Evolutionary conservation across 257 asterid genomes (phyloP), one percentile per base, ranked within the genome.

Genomic region (Anisodus acutangulus): DNA sequence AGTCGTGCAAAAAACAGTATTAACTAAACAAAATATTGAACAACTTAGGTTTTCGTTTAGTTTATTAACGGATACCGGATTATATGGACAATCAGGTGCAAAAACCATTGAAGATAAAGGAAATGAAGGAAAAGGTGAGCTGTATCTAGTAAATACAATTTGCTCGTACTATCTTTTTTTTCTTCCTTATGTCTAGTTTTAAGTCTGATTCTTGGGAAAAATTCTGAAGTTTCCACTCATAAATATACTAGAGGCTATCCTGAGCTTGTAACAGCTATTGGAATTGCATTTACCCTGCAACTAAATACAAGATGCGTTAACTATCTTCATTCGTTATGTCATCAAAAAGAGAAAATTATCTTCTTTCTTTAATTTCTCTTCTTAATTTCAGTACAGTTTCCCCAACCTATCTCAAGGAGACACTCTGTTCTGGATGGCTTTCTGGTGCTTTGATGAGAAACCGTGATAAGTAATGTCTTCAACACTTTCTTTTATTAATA

Each of bases 381-480:
- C 84, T 85, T 83, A 88, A 86, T 85, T 90, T 84, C 97, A 91
- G 98, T 82, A 91, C 98, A 78, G 98, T 95, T 90, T 95, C 98
- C 85, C 96, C 98, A 15, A 95, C 98, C 62, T 95, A 95, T 87
- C 94, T 91, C 86, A 89, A 91, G 88, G 98, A 95, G 89, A 95
- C 98, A 85, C 98, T 95, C 80, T 90, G 93, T 86, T 92, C 98
- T 31, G 98, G 98, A 87, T 95, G 98, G 98, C 98, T 95, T 83
- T 89, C 97, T 78, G 89, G 91, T 85, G 93, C 92, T 9, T 91
- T 95, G 88, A 89, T 93, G 86, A 86, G 91, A 86, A 89, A 91
- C 92, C 93, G 88, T 85, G 91, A 92, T 76, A 95, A 92, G 98
- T 93, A 88, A 91, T 93, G 76, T 67, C 85, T 82, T 82, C 68